Evolutionary conservation across 352 stramenopile genomes (phyloP).

Genomic region (Globisporangium orthogonon): DNA sequence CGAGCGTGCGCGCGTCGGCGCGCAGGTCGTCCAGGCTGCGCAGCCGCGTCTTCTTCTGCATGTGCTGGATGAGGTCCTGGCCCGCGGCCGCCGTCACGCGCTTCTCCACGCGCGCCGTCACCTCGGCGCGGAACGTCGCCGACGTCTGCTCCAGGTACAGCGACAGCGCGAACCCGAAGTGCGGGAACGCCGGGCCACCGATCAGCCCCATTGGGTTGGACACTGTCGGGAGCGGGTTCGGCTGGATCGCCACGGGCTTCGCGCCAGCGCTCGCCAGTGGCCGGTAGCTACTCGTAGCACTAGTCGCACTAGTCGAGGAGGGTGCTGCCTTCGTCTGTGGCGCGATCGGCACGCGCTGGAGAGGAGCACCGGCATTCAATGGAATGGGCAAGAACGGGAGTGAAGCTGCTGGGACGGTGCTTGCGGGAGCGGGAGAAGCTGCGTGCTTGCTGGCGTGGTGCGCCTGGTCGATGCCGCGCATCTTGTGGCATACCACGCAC

Average conservation of each 20-base stretch:
- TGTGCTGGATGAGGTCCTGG: conserved; percentile 73
- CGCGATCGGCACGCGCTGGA: conserved; percentile 3
- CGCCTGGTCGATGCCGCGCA: conserved; percentile 61
- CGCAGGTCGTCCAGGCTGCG: conserved; percentile 64
- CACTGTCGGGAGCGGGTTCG: conserved; percentile 62
- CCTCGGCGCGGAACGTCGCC: conserved; percentile 51
- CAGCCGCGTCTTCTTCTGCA: conserved; percentile 80
- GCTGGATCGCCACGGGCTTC: conserved; percentile 73
- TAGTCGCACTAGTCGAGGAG: too few relatives aligned
- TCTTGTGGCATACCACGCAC: conserved; percentile 53
- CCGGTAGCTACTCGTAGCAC: conserved; percentile 7
- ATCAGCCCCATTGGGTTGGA: conserved; percentile 69
- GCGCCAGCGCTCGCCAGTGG: conserved; percentile 5
- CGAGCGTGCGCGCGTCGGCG: conserved; percentile 48
- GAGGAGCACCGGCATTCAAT: conserved; percentile 1
- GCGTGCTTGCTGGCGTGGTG: conserved; percentile 39
- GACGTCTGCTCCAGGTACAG: conserved; percentile 75
- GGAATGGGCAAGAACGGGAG: conserved; percentile 12
- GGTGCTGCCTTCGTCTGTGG: conserved; percentile 15
- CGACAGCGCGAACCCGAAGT: conserved; percentile 57
- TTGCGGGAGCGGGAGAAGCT: conserved; percentile 5
- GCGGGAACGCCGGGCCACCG: conserved; percentile 31
- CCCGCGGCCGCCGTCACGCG: conserved; percentile 59
- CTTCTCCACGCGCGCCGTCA: conserved; percentile 74
- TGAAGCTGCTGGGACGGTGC: conserved; percentile 1